Evolutionary conservation across 345 rosid species (phyloP).

Genomic region (Balakata baccata): DNA sequence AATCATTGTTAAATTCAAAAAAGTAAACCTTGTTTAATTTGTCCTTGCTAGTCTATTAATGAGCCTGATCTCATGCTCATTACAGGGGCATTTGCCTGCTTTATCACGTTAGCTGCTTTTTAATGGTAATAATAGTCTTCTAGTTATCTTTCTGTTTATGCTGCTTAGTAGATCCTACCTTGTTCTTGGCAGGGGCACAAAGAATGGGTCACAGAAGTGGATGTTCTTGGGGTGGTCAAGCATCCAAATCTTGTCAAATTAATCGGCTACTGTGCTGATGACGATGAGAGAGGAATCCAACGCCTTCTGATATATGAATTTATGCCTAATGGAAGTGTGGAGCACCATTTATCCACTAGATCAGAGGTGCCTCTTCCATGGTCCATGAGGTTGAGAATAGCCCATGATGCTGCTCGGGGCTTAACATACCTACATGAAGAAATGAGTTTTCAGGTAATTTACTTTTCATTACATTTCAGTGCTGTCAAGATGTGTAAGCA

Average conservation of each 20-base stretch:
- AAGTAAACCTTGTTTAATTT: not conserved
- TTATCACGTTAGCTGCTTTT: constrained; percentile 4
- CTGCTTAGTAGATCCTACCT: not conserved
- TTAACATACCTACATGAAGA: constrained; percentile 75
- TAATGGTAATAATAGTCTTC: not conserved
- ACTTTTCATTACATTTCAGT: constrained; percentile 3
- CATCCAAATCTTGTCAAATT: constrained; percentile 85
- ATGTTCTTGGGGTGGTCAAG: constrained; percentile 81
- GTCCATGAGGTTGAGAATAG: constrained; percentile 76
- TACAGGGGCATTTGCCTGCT: not conserved
- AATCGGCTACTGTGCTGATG: constrained; percentile 88
- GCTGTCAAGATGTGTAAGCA: not conserved
- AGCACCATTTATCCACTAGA: constrained; percentile 52
- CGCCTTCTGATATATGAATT: constrained; percentile 78
- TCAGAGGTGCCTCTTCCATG: constrained; percentile 63
- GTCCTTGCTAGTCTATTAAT: not conserved
- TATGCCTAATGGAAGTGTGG: constrained; percentile 81
- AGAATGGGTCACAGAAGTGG: constrained; percentile 91
- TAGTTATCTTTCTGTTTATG: not conserved
- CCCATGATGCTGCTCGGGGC: constrained; percentile 90
- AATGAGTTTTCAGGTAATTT: constrained; percentile 81
- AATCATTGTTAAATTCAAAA: not conserved
- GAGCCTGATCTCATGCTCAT: not conserved
- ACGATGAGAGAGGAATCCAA: constrained; percentile 89
- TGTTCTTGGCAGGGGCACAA: constrained; percentile 71